Percentiles rank a stretch among this genome's conserved stretches.
phyloP scores from a whole-genome alignment of 2,329 filamentous ascomycete genomes.

The Dothistroma pini region DNA sequence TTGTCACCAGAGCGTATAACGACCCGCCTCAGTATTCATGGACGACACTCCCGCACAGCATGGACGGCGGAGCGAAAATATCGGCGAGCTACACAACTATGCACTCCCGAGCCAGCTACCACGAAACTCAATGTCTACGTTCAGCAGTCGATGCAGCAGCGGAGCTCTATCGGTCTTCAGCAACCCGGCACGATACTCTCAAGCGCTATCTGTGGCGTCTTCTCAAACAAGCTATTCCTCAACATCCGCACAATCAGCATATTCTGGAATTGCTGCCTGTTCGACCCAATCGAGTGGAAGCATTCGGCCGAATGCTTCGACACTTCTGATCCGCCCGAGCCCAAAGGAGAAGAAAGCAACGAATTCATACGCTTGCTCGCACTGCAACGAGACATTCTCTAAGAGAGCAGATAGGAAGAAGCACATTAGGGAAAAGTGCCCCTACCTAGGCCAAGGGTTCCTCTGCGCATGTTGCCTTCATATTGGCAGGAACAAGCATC shows the following conservation, averaged over 20 bases:
- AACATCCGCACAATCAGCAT: background rate
- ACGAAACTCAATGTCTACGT: background rate
- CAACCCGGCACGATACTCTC: background rate
- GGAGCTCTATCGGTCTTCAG: background rate
- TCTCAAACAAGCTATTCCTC: background rate
- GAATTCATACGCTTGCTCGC: background rate
- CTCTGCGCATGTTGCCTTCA: background rate
- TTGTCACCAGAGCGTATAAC: no score
- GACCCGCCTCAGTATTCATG: background rate
- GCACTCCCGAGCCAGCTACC: background rate
- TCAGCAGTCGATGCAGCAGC: background rate
- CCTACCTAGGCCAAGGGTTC: background rate
- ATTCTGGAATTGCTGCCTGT: background rate
- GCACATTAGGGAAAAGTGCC: background rate
- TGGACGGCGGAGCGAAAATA: background rate
- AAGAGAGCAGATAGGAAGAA: background rate
- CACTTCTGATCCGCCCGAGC: background rate
- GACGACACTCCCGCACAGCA: background rate
- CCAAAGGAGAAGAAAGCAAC: background rate
- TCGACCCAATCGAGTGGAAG: background rate
- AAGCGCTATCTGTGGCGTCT: background rate
- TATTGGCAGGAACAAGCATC: background rate
- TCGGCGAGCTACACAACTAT: background rate
- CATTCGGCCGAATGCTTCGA: background rate
- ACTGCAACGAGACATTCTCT: background rate